phyloP scores from a whole-genome alignment of 2,329 filamentous ascomycete genomes.

The Diaporthe vexans region DNA sequence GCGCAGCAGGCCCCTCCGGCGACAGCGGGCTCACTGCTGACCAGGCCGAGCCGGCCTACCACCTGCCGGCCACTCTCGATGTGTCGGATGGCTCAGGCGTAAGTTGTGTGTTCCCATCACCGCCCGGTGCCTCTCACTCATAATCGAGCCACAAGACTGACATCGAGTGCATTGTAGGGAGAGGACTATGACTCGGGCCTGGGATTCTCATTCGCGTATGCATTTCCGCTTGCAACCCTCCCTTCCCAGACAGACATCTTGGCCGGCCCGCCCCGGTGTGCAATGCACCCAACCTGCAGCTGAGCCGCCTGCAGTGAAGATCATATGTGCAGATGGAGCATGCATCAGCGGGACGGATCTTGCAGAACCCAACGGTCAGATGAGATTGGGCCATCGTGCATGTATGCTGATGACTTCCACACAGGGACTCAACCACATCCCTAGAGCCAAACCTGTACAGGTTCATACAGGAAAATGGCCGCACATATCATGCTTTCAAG shows the following conservation, averaged over 20 bases:
- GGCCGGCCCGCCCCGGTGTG: neutral
- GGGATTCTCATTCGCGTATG: conserved; percentile 37
- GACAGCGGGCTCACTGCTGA: conserved; percentile 8
- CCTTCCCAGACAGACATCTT: neutral
- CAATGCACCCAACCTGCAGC: neutral
- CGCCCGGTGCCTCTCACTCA: neutral
- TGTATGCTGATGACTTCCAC: neutral
- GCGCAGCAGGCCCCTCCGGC: neutral
- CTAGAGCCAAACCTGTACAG: conserved; percentile 47
- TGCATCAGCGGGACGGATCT: neutral
- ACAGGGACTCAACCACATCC: conserved; percentile 49
- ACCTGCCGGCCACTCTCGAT: conserved; percentile 30
- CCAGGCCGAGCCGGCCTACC: neutral
- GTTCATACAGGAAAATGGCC: conserved; percentile 49
- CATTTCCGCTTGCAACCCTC: neutral
- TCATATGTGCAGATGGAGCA: neutral
- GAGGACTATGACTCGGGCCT: conserved; percentile 38
- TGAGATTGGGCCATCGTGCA: neutral
- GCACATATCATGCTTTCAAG: conserved; percentile 51
- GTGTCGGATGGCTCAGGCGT: conserved; percentile 37
- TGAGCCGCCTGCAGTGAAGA: neutral
- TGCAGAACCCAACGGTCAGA: neutral
- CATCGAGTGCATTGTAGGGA: neutral
- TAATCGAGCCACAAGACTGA: neutral
- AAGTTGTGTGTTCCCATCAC: neutral